Percentiles rank a stretch among this genome's conserved stretches.
Evolutionary conservation across 768 basidiomycete genomes (phyloP).

Genomic region (Lenzites betulinus): DNA sequence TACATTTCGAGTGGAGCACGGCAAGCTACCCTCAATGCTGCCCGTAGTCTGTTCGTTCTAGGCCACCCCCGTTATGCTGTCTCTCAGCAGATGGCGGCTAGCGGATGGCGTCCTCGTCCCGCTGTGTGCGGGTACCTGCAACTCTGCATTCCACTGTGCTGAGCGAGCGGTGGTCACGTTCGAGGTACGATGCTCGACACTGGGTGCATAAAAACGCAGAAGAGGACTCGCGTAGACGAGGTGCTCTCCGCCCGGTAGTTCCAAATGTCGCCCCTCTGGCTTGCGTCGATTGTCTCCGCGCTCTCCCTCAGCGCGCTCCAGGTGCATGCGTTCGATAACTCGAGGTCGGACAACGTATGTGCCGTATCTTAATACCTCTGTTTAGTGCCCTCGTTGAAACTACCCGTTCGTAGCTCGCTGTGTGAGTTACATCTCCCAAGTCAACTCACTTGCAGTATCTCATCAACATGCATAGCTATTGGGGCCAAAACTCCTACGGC

Average conservation of each 20-base stretch:
- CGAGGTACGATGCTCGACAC: neutral
- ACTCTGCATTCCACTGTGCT: slow-evolving; percentile 5
- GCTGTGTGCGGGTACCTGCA: slow-evolving; percentile 11
- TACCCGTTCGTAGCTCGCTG: slow-evolving; percentile 25
- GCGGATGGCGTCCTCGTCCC: neutral
- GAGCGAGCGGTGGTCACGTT: neutral
- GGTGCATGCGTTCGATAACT: slow-evolving; percentile 15
- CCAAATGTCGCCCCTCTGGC: slow-evolving; percentile 7
- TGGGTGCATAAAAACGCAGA: slow-evolving; percentile 1
- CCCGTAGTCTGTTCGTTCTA: neutral
- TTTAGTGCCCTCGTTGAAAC: neutral
- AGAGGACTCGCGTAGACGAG: neutral
- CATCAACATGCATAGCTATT: slow-evolving; percentile 38
- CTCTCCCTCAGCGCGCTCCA: slow-evolving; percentile 1
- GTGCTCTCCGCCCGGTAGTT: neutral
- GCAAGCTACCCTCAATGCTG: neutral
- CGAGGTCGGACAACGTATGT: slow-evolving; percentile 22
- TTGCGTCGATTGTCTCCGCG: slow-evolving; percentile 10
- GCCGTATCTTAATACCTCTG: neutral
- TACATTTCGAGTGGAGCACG: slow-evolving; percentile 6
- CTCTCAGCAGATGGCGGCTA: neutral
- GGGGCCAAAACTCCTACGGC: slow-evolving; percentile 62
- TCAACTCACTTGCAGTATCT: neutral
- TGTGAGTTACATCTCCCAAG: slow-evolving; percentile 20
- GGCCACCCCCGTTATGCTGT: neutral